Base-by-base conservation (phyloP, 2,329 filamentous ascomycete genomes). In the Neospermospora avenae region DNA sequence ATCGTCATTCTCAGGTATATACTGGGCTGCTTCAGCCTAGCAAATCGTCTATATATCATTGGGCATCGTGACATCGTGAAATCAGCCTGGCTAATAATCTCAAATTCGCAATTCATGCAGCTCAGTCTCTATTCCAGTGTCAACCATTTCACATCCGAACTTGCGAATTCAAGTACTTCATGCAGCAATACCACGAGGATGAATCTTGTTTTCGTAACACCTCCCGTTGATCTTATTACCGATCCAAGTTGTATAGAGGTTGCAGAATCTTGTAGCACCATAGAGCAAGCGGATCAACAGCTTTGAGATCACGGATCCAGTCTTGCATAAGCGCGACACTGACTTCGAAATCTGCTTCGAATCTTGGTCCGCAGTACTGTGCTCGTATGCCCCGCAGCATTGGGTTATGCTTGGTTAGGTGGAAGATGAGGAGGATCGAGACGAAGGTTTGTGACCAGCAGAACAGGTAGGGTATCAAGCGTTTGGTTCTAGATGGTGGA, bases 401-500 rank as follows among this genome's bases (percentile, higher is more conserved):
- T 1, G 77, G 76, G 46, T 82, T 79, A 58, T 81, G 79, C 18
- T 75, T 76, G 13, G 80, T 81, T 63, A 86, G 74, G 45, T 83
- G 80, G 37, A 87, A 68, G 18, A 87, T 74, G 48, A 87, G 67
- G 24, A 87, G 73, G 24, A 85, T 80, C 3, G 81, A 81, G 46
- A 87, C 76, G 44, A 87, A 77, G 61, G 84, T 85, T 64, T 86
- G 83, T 8, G 82, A 83, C 80, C 84, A 87, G 57, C 84, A 82
- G 68, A 85, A 86, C 1, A 83, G 67, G 58, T 81, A 80, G 0
- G 84, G 84, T 0, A 87, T 73, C 4, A 87, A 75, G 37, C 84
- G 75, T 71, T 87, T 87, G 69, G 80, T 80, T 56, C 79, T 75
- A 62, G 80, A 81, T 0, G 81, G 77, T 0, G 84, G 84, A 7